Percentiles rank a stretch among this genome's conserved stretches.
These are phyloP conservation scores for Epichloe elymi DNA, from an alignment of 2,329 filamentous ascomycete genomes.

Conservation along the genomic window DNA sequence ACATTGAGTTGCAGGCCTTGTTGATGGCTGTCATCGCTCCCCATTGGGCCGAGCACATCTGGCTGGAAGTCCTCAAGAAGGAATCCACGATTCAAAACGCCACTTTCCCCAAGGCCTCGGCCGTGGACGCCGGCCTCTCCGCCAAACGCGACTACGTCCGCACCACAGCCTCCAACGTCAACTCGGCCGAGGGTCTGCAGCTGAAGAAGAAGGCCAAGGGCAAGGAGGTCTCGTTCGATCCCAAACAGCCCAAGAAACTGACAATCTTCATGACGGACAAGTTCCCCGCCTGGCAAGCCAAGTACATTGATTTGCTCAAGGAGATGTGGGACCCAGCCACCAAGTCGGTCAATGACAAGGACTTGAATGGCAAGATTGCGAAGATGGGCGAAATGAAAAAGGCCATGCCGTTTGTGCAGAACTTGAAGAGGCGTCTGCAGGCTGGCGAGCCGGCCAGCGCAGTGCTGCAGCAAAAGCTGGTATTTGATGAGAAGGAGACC, in stretches of 20 bases:
- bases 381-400: conserved; percentile 91
- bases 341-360: conserved; percentile 64
- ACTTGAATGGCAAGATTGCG: conserved; percentile 60
- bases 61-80: conserved; percentile 80
- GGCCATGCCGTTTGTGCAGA: conserved; percentile 93
- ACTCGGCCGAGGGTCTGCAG: conserved; percentile 66
- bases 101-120: conserved; percentile 40
- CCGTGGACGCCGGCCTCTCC: conserved; percentile 52
- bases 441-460: conserved; percentile 50
- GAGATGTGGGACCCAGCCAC: conserved; percentile 51
- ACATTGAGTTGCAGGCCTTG: conserved; percentile 76
- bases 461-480: conserved; percentile 73
- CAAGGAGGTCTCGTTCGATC: conserved; percentile 74
- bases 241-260: conserved; percentile 82
- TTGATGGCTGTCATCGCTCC: conserved; percentile 75
- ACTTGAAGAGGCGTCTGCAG: conserved; percentile 69
- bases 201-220: conserved; percentile 88
- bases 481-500: conserved; percentile 71
- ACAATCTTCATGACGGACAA: conserved; percentile 69
- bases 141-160: conserved; percentile 77
- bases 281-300: conserved; percentile 84
- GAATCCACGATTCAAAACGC: conserved; percentile 65
- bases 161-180: conserved; percentile 60
- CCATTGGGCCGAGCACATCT: conserved; percentile 91
- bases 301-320: conserved; percentile 70